Evolutionary conservation across 352 stramenopile genomes (phyloP), one percentile per base, ranked within the genome.

Genomic region (Globisporangium irregulare): DNA sequence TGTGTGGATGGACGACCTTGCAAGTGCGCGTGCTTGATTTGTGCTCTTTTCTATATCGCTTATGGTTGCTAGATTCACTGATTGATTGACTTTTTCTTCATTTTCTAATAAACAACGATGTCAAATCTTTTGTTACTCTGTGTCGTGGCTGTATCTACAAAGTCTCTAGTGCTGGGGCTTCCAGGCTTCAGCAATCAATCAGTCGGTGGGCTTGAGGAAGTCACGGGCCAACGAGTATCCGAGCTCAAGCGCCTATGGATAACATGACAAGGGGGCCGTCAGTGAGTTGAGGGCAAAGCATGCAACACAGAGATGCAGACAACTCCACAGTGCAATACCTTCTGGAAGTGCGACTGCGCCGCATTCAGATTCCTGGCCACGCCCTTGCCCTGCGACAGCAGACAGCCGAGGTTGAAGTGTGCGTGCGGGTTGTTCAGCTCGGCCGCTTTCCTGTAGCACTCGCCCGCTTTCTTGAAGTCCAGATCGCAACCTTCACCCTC

Each of bases 341-440:
- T 75, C 15, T 75, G 74, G 58, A 91, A 92, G 68, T 93, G 81
- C 1, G 68, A 72, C n/a, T 89, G 77, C 3, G 85, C 87, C 24
- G 82, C 75, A 18, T 86, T 77, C 0, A 70, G 32, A 64, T 92
- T 87, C 34, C 81, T 81, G 32, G 70, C 27, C 6, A 93, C 82
- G 55, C 84, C 85, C 69, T 91, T 91, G 57, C 87, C 84, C 25
- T 82, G 56, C 0, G 75, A 76, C 1, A 93, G 70, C 24, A 94
- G 70, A 46, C 82, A 91, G 6, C 81, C 87, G 22, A 92, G 76
- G 60, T 94, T 94, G 66, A 94, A 93, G 66, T 94, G 84, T 4
- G 82, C 83, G 63, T 93, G 81, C 1, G 84, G 75, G 48, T 72
- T 83, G 12, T 74, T 66, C 22, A 80, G 66, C 53, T 80, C 76